Percentiles rank a stretch among this genome's conserved stretches.
phyloP scores from a whole-genome alignment of 805 yeast genomes.

The Cyberlindnera nakhonratchasimensis region DNA sequence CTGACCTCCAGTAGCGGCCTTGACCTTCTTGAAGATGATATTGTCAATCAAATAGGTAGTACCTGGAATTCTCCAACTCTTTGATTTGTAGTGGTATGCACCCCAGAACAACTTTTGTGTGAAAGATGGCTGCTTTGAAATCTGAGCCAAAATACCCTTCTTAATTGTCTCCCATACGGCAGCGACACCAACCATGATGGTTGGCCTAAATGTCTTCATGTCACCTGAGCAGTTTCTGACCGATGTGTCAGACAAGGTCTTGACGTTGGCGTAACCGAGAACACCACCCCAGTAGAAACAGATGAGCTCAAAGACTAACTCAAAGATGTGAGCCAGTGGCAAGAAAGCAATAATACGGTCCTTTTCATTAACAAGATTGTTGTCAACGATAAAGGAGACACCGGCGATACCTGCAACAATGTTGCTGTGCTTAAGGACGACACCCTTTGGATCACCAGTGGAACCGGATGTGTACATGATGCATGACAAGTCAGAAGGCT shows the following conservation, averaged over 20 bases:
- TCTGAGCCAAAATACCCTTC: conserved; percentile 83
- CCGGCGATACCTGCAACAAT: conserved; percentile 88
- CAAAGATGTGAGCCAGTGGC: conserved; percentile 96
- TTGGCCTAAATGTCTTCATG: conserved; percentile 80
- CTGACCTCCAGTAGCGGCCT: conserved; percentile 92
- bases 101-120: conserved; percentile 86
- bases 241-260: conserved; percentile 81
- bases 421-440: conserved; percentile 57
- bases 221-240: conserved; percentile 87
- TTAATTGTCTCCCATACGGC: conserved; percentile 97
- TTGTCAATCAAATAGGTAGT: conserved; percentile 59
- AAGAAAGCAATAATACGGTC: conserved; percentile 85
- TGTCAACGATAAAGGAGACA: conserved; percentile 58
- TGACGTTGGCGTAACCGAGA: conserved; percentile 88
- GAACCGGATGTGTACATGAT: conserved; percentile 74
- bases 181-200: conserved; percentile 97
- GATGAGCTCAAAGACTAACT: conserved; percentile 79
- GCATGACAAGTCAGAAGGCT: conserved; percentile 50
- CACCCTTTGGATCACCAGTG: conserved; percentile 82
- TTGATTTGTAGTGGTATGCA: conserved; percentile 71
- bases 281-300: conserved; percentile 86
- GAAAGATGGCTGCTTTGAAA: conserved; percentile 58
- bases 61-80: conserved; percentile 70
- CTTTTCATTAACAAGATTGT: conserved; percentile 42
- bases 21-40: conserved; percentile 79